Evolutionary conservation across 2,329 filamentous ascomycete genomes (phyloP).

Genomic region (Colletotrichum tabaci): DNA sequence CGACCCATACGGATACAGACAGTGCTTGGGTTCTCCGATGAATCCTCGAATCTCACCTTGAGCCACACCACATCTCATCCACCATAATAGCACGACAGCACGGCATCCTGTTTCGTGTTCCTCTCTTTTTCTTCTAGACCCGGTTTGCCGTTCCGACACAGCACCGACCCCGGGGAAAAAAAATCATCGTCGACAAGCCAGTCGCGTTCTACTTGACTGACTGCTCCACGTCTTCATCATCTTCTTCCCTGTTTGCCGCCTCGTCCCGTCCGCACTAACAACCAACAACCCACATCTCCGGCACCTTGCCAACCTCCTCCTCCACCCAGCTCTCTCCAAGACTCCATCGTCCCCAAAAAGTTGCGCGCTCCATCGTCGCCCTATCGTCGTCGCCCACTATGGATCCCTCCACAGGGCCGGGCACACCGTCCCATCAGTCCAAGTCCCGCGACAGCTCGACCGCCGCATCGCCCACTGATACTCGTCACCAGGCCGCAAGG

Average conservation of each 20-base stretch:
- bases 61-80: neutral
- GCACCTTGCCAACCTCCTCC: constrained; percentile 31
- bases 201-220: neutral
- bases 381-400: constrained; percentile 51
- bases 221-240: constrained; percentile 4
- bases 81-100: neutral
- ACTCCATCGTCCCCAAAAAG: constrained; percentile 27
- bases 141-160: neutral
- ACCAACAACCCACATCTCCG: constrained; percentile 41
- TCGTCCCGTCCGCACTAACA: constrained; percentile 28
- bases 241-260: constrained; percentile 17
- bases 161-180: neutral
- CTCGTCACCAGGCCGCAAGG: constrained; percentile 57
- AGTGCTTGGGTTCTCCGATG: constrained; percentile 3
- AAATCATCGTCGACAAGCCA: constrained; percentile 28
- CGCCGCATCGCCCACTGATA: constrained; percentile 66
- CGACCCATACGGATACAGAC: constrained; percentile 5
- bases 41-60: constrained; percentile 13
- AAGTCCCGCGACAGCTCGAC: constrained; percentile 54
- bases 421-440: constrained; percentile 52
- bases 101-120: neutral
- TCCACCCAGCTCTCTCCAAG: constrained; percentile 17
- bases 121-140: neutral
- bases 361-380: constrained; percentile 33
- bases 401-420: constrained; percentile 58